Evolutionary conservation across 2,329 filamentous ascomycete species (phyloP), one percentile per base, ranked within the genome.

Genomic region (Calonectria leucothoes): DNA sequence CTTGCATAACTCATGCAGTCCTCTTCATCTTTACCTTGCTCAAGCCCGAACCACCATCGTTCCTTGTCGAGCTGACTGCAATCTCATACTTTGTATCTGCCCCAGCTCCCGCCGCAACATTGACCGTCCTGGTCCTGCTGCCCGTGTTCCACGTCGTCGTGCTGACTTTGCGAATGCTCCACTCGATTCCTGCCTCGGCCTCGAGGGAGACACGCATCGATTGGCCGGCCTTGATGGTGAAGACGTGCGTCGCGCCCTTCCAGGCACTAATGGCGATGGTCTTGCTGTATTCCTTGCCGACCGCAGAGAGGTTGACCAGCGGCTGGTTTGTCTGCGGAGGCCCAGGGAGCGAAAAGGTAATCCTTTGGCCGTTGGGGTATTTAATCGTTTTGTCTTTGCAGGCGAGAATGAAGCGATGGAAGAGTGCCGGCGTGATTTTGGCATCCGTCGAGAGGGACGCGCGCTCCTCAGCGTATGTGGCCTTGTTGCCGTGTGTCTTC

Each of bases 401-500:
- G 7, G 70, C 73, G 20, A 74, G 61, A 42, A 74, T 72, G 55
- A 74, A 74, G 29, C 66, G 70, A 20, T 73, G 73, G 35, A 66
- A 74, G 6, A 69, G 51, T 2, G 51, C 25, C 10, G 72, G 31
- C n/a, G 66, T 72, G 31, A 74, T 74, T 45, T 70, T 74, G 4
- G 52, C 10, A 27, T 74, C 72, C 1, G 45, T 73, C 4, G 66
- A 74, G 10, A 74, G 45, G 17, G 72, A 72, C 31, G 37, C 69
- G 14, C 72, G 72, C 14, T 74, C 72, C 8, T 57, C 52, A 12
- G 66, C 61, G 25, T 74, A 74, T 2, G 59, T 72, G 4, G 37
- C 70, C 45, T 72, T 74, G 70, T 74, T 74, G n/a, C 61, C n/a
- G 31, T 74, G 73, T 25, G 70, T 5, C 70, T 74, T 74, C 73